Evolutionary conservation across 257 asterid species (phyloP).

Genomic region (Anisodus acutangulus): DNA sequence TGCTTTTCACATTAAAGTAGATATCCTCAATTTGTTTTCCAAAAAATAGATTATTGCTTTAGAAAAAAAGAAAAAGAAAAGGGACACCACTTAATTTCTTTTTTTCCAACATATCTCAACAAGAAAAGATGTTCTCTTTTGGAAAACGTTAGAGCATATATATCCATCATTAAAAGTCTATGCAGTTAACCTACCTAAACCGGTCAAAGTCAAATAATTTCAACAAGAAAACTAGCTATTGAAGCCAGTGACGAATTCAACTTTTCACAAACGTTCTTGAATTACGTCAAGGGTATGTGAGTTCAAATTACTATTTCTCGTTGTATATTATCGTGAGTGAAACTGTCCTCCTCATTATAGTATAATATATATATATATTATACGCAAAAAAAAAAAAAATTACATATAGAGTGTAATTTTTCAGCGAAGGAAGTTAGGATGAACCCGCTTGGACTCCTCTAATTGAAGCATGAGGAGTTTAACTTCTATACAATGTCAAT

Average conservation of each 20-base stretch:
- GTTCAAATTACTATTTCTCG: not conserved
- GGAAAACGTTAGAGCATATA: not conserved
- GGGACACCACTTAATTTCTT: not conserved
- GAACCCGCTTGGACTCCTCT: too few relatives aligned
- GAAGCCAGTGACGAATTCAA: not conserved
- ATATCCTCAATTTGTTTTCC: not conserved
- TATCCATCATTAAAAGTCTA: not conserved
- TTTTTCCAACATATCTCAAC: not conserved
- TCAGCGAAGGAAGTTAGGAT: too few relatives aligned
- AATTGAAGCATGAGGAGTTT: not conserved
- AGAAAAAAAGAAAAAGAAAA: not conserved
- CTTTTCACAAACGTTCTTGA: not conserved
- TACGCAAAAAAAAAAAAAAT: too few relatives aligned
- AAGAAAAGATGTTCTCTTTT: not conserved
- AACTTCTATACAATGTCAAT: not conserved
- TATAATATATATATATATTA: too few relatives aligned
- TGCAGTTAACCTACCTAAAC: slow-evolving; percentile 5
- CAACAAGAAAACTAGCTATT: not conserved
- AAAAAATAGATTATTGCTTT: not conserved
- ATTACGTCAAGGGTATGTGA: not conserved
- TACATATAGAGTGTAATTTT: too few relatives aligned
- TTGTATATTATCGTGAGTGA: not conserved
- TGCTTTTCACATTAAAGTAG: not conserved
- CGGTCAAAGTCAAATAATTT: not conserved
- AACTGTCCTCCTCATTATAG: too few relatives aligned